These are phyloP conservation scores for Boletus reticuloceps DNA, from an alignment of 768 basidiomycete species.

Conservation along the genomic window DNA sequence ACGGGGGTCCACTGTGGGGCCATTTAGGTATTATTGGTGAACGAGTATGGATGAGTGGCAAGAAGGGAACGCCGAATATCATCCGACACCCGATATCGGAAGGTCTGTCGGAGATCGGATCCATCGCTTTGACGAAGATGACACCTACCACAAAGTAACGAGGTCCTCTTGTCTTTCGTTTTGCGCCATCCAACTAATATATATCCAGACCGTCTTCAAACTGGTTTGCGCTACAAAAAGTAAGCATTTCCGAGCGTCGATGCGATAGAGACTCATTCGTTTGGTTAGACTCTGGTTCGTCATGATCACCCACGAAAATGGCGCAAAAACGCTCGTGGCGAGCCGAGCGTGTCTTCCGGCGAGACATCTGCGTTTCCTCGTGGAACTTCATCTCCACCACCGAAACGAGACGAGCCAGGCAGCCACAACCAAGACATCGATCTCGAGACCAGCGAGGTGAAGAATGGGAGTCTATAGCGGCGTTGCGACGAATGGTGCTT, in stretches of 20 bases:
- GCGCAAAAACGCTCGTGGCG: slow-evolving; percentile 14
- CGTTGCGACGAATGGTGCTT: slow-evolving; percentile 51
- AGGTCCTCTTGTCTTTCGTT: background rate
- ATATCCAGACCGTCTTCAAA: slow-evolving; percentile 43
- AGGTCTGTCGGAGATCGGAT: slow-evolving; percentile 19
- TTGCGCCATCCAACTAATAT: slow-evolving; percentile 3
- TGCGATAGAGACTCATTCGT: background rate
- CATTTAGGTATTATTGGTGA: too few species aligned
- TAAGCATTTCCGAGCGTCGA: slow-evolving; percentile 17
- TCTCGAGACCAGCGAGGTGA: slow-evolving; percentile 26
- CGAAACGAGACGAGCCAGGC: background rate
- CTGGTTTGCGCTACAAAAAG: slow-evolving; percentile 58
- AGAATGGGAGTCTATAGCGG: slow-evolving; percentile 49
- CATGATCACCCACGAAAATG: slow-evolving; percentile 15
- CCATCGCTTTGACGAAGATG: slow-evolving; percentile 1
- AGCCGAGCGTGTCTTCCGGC: background rate
- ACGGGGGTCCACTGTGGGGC: too few species aligned
- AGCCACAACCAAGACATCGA: slow-evolving; percentile 11
- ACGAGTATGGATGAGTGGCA: too few species aligned
- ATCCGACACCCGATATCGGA: background rate
- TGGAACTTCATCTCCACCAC: background rate
- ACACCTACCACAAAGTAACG: slow-evolving; percentile 12
- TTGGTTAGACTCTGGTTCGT: slow-evolving; percentile 4
- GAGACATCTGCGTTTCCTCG: background rate
- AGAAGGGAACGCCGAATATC: too few species aligned